Evolutionary conservation across 495 filamentous ascomycete genomes (phyloP).

Genomic region (Sabuloglossum arenarium): DNA sequence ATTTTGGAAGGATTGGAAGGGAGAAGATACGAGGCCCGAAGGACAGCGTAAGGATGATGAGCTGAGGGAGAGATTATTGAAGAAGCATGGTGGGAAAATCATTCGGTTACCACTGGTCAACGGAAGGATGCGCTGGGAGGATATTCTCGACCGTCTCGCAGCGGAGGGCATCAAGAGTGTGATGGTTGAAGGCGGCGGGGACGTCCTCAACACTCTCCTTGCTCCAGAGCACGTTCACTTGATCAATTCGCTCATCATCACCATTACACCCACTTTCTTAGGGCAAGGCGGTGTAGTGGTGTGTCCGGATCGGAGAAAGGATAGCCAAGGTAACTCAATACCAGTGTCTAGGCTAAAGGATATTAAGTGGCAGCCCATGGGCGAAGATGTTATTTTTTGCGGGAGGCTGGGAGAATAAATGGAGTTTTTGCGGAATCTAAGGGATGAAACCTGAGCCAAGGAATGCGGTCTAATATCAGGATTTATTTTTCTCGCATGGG

Average conservation of each 20-base stretch:
- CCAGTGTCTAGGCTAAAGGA: constrained; percentile 39
- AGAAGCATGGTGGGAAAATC: constrained; percentile 11
- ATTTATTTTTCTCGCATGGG: neutral
- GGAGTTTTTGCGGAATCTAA: neutral
- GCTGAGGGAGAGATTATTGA: constrained; percentile 18
- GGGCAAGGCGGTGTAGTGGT: constrained; percentile 60
- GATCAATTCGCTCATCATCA: constrained; percentile 57
- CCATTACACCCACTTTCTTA: constrained; percentile 67
- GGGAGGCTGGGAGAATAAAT: constrained; percentile 16
- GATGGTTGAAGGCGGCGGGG: constrained; percentile 76
- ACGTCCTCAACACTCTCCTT: constrained; percentile 57
- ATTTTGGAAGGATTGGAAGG: constrained; percentile 20
- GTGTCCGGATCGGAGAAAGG: constrained; percentile 31
- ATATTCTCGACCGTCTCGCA: constrained; percentile 33
- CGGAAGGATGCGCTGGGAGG: constrained; percentile 30
- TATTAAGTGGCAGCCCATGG: constrained; percentile 52
- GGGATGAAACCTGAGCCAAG: neutral
- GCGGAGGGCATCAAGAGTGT: constrained; percentile 48
- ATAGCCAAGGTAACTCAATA: constrained; percentile 27
- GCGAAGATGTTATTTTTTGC: constrained; percentile 62
- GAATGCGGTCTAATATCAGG: neutral
- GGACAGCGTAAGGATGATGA: constrained; percentile 7
- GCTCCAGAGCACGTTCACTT: constrained; percentile 34
- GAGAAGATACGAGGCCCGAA: neutral
- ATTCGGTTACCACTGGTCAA: neutral